phyloP scores from a whole-genome alignment of 192 early-diverging fungal species.

The Geranomyces variabilis region DNA sequence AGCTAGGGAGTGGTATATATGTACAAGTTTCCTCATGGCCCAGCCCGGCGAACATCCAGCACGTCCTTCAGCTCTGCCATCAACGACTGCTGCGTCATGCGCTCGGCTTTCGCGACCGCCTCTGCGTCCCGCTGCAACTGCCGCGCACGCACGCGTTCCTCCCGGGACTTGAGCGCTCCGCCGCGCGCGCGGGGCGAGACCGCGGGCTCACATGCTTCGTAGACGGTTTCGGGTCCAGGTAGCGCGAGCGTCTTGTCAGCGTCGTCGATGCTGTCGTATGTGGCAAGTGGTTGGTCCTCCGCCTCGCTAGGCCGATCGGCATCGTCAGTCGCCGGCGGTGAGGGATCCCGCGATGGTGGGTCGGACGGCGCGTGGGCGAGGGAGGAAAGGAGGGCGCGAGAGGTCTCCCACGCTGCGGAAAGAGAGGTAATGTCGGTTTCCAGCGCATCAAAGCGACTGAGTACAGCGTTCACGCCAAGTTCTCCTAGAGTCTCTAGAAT shows the following conservation, averaged over 20 bases:
- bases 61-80: slow-evolving; percentile 13
- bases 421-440: background rate
- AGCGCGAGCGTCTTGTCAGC: background rate
- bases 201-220: background rate
- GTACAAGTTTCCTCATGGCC: too few relatives aligned
- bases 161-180: background rate
- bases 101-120: background rate
- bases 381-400: background rate
- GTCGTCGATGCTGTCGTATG: background rate
- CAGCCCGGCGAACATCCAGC: background rate
- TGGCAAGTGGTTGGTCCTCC: background rate
- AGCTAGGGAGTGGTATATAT: too few relatives aligned
- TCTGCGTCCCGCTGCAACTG: background rate
- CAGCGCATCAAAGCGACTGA: background rate
- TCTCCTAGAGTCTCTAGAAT: background rate
- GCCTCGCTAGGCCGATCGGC: background rate
- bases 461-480: background rate
- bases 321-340: background rate
- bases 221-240: background rate
- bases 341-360: background rate
- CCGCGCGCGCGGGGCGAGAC: background rate
- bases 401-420: background rate
- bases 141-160: background rate
- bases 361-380: background rate
- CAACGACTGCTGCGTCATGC: background rate